A percentile compares a stretch with the other conserved stretches of the same genome.
These are phyloP conservation scores for Metschnikowia hibisci DNA, from an alignment of 805 yeast genomes.

Conservation along the genomic window DNA sequence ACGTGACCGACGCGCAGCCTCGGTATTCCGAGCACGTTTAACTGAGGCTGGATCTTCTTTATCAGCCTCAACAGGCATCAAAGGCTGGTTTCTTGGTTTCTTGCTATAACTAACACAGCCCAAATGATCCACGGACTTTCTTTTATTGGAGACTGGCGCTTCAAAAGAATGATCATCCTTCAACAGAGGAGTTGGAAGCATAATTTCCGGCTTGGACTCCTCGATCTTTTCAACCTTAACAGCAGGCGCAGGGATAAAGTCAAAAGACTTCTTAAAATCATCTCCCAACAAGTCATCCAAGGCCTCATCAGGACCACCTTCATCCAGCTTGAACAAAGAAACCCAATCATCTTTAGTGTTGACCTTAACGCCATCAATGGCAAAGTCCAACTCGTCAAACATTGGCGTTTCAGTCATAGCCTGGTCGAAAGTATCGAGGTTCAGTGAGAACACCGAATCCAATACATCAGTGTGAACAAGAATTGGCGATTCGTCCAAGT, in stretches of 20 bases:
- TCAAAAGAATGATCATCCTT: neutral
- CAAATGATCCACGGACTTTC: constrained; percentile 54
- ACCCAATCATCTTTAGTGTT: constrained; percentile 53
- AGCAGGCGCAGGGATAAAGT: constrained; percentile 13
- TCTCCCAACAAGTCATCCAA: constrained; percentile 22
- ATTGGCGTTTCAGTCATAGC: constrained; percentile 43
- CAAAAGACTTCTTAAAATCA: constrained; percentile 19
- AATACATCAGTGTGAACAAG: constrained; percentile 50
- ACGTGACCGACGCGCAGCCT: constrained; percentile 93
- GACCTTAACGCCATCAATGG: constrained; percentile 37
- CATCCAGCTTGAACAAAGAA: constrained; percentile 47
- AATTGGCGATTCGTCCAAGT: constrained; percentile 38
- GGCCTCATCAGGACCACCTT: constrained; percentile 15
- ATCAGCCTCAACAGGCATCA: constrained; percentile 61
- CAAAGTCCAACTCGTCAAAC: constrained; percentile 52
- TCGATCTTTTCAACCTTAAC: constrained; percentile 17
- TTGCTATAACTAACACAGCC: constrained; percentile 76
- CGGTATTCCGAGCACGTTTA: constrained; percentile 96
- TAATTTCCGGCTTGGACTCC: constrained; percentile 24
- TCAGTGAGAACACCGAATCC: constrained; percentile 47
- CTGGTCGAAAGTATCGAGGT: constrained; percentile 37
- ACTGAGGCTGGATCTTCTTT: constrained; percentile 61
- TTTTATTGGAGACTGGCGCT: constrained; percentile 6
- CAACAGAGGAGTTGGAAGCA: constrained; percentile 15
- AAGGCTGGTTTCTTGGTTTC: constrained; percentile 69